These are phyloP conservation scores for Terana coerulea DNA, from an alignment of 768 basidiomycete genomes.

Conservation along the genomic window DNA sequence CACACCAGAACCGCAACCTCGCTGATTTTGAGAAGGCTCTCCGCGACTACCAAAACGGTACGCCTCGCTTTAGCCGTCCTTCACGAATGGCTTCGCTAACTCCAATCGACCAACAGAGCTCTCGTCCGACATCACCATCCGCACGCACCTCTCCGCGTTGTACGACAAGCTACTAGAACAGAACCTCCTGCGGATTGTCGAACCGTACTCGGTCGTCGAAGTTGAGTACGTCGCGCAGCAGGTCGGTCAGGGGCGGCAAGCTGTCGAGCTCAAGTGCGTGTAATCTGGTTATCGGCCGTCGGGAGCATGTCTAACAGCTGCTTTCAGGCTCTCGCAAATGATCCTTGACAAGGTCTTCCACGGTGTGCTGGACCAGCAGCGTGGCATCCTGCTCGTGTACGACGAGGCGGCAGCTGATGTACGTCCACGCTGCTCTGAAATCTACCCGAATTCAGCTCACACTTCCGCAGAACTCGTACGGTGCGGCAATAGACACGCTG, in stretches of 20 bases:
- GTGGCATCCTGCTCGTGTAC: conserved; percentile 89
- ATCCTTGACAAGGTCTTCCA: conserved; percentile 93
- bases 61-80: conserved; percentile 14
- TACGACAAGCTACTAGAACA: conserved; percentile 97
- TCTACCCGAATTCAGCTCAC: neutral
- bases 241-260: conserved; percentile 84
- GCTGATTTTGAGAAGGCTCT: conserved; percentile 87
- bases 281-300: neutral
- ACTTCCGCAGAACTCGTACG: conserved; percentile 69
- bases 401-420: conserved; percentile 85
- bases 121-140: conserved; percentile 92
- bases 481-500: conserved; percentile 84
- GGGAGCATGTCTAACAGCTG: neutral
- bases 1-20: conserved; percentile 89
- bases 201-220: conserved; percentile 93
- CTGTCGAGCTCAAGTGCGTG: conserved; percentile 86
- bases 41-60: conserved; percentile 81
- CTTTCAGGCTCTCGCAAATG: conserved; percentile 87
- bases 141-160: conserved; percentile 87
- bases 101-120: conserved; percentile 53
- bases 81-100: neutral
- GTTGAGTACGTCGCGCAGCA: conserved; percentile 81
- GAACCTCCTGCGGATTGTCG: conserved; percentile 91
- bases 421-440: conserved; percentile 26
- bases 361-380: conserved; percentile 95